Percentiles rank a stretch among this genome's conserved stretches.
phyloP scores from a whole-genome alignment of 2,329 filamentous ascomycete species.

The Nemania sp. region DNA sequence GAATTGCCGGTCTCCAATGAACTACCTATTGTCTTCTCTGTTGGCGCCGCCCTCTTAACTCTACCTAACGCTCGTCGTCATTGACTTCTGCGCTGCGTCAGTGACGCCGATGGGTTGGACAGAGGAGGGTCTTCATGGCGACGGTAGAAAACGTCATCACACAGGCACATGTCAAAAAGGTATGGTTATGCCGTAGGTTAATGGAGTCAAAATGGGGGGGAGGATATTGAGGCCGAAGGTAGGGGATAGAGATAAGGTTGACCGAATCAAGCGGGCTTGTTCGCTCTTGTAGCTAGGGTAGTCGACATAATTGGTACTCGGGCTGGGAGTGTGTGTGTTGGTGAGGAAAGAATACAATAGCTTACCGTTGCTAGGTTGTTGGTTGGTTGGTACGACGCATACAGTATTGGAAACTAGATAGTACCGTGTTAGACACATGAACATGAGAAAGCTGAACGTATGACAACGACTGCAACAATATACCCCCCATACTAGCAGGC shows the following conservation, averaged over 20 bases:
- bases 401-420: neutral
- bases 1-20: slow-evolving; percentile 1
- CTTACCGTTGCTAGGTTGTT: neutral
- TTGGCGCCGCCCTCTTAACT: neutral
- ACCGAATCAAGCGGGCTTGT: neutral
- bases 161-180: slow-evolving; percentile 19
- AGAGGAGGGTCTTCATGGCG: neutral
- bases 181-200: too few species aligned
- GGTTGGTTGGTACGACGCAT: neutral
- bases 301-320: neutral
- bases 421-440: neutral
- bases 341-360: neutral
- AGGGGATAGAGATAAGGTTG: slow-evolving; percentile 22
- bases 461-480: too few species aligned
- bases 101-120: neutral
- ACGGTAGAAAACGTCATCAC: slow-evolving; percentile 22
- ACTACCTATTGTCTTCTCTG: neutral
- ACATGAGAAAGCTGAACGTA: too few species aligned
- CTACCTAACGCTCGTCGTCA: slow-evolving; percentile 13
- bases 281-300: slow-evolving; percentile 7
- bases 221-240: neutral
- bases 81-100: neutral
- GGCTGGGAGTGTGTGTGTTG: too few species aligned
- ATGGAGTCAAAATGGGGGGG: neutral
- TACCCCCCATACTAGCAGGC: too few species aligned